These are phyloP conservation scores for Fusarium staphyleae DNA, from an alignment of 2,329 filamentous ascomycete species.

Conservation along the genomic window DNA sequence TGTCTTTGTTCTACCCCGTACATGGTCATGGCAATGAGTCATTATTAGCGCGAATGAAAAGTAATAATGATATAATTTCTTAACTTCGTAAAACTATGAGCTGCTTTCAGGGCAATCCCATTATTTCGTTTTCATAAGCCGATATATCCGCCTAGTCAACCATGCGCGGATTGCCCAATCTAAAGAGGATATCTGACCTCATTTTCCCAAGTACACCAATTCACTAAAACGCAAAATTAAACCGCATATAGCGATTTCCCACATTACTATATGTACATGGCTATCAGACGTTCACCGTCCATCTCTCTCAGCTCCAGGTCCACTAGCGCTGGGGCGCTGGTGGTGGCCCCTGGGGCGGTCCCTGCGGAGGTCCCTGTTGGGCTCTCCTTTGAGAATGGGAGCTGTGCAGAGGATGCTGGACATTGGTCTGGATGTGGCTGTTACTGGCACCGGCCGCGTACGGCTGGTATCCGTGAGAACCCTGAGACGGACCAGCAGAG, in stretches of 20 bases:
- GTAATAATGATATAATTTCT: conserved; percentile 40
- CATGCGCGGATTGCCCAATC: conserved; percentile 24
- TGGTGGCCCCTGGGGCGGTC: conserved; percentile 41
- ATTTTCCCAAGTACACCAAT: conserved; percentile 28
- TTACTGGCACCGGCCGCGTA: conserved; percentile 16
- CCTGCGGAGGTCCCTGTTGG: conserved; percentile 26
- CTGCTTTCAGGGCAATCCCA: conserved; percentile 22
- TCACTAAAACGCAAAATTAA: conserved; percentile 23
- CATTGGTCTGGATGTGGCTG: conserved; percentile 29
- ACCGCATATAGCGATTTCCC: conserved; percentile 8
- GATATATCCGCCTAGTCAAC: conserved; percentile 29
- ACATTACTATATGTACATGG: conserved; percentile 19
- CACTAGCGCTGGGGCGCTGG: conserved; percentile 39
- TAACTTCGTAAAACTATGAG: conserved; percentile 39
- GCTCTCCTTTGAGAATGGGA: conserved; percentile 22
- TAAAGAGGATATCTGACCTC: conserved; percentile 18
- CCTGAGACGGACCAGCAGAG: conserved; percentile 26
- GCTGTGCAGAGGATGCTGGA: conserved; percentile 32
- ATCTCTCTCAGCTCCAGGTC: conserved; percentile 29
- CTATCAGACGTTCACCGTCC: conserved; percentile 19
- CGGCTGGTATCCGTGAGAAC: conserved; percentile 36
- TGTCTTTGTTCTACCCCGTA: not conserved
- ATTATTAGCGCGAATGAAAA: conserved; percentile 20
- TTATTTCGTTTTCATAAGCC: conserved; percentile 25
- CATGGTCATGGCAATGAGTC: not conserved